Conservation (phyloP, 2,329 filamentous ascomycete species). For the Parastagonospora nodorum region DNA sequence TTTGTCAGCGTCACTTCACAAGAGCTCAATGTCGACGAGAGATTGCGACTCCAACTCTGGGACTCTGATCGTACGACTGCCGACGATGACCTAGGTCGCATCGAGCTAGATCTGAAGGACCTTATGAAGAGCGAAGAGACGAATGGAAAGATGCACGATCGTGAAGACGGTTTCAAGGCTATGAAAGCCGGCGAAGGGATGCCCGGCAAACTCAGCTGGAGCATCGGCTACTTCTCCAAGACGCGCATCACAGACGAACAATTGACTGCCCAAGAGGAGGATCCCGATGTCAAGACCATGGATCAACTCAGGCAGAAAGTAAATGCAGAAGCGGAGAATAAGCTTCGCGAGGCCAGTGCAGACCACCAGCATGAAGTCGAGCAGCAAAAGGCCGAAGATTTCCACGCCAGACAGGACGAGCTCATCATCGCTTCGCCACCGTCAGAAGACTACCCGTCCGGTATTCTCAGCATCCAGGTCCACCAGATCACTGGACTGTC, state of each 20-base stretch:
- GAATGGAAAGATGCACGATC: conserved; percentile 65
- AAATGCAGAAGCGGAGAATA: conserved; percentile 58
- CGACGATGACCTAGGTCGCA: conserved; percentile 75
- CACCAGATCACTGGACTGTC: conserved; percentile 75
- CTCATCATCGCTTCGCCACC: conserved; percentile 73
- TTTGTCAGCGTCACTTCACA: conserved; percentile 72
- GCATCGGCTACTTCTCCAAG: conserved; percentile 73
- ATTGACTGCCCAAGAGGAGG: conserved; percentile 64
- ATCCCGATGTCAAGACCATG: conserved; percentile 61
- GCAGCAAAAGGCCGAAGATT: conserved; percentile 71
- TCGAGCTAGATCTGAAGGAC: conserved; percentile 69
- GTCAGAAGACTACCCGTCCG: conserved; percentile 64
- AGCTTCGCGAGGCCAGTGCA: conserved; percentile 68
- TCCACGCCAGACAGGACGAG: conserved; percentile 61
- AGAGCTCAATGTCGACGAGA: conserved; percentile 74
- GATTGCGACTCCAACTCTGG: conserved; percentile 73
- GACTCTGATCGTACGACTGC: conserved; percentile 74
- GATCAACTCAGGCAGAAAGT: conserved; percentile 66
- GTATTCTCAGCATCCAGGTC: conserved; percentile 71
- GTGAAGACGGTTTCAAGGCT: conserved; percentile 68
- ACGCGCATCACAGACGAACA: conserved; percentile 66
- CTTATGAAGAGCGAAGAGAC: conserved; percentile 65
- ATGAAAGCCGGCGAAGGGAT: conserved; percentile 69
- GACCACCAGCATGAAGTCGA: conserved; percentile 66
- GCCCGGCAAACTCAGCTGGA: conserved; percentile 72